These are phyloP conservation scores for Anisogramma anomala DNA, from an alignment of 2,329 filamentous ascomycete genomes.

Conservation along the genomic window DNA sequence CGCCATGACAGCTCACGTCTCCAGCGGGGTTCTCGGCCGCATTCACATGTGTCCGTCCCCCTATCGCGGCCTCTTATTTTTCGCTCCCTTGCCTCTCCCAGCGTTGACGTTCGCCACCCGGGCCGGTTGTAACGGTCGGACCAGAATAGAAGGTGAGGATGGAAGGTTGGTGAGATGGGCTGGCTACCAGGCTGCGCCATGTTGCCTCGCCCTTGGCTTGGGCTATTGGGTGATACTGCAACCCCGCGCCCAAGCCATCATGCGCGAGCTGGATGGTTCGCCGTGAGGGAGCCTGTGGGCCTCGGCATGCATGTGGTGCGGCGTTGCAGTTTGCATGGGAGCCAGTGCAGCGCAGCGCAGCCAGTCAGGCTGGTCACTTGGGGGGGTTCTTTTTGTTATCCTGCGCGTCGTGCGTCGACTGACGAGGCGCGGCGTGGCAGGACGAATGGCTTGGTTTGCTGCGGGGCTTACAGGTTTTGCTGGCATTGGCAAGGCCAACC, in stretches of 20 bases:
- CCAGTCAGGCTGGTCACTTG: too few relatives aligned
- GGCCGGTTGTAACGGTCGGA: neutral
- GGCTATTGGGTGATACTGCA: too few relatives aligned
- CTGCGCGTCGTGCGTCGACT: neutral
- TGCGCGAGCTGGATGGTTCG: constrained; percentile 2
- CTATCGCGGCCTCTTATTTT: neutral
- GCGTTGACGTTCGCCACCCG: neutral
- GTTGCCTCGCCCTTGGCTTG: too few relatives aligned
- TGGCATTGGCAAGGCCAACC: too few relatives aligned
- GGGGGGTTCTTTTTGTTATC: neutral
- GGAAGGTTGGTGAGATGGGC: too few relatives aligned
- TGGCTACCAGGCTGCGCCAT: too few relatives aligned
- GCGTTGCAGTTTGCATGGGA: neutral
- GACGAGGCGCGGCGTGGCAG: too few relatives aligned
- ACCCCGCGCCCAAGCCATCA: neutral
- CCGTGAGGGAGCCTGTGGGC: neutral
- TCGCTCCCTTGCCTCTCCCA: neutral
- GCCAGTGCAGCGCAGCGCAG: neutral
- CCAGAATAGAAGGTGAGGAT: too few relatives aligned
- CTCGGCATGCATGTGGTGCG: neutral
- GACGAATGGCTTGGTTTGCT: neutral
- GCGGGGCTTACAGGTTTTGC: too few relatives aligned
- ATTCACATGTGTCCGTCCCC: neutral
- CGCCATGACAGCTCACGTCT: too few relatives aligned
- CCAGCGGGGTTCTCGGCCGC: too few relatives aligned